Conservation (phyloP, 805 yeast species). For the Lachancea thermotolerans region DNA sequence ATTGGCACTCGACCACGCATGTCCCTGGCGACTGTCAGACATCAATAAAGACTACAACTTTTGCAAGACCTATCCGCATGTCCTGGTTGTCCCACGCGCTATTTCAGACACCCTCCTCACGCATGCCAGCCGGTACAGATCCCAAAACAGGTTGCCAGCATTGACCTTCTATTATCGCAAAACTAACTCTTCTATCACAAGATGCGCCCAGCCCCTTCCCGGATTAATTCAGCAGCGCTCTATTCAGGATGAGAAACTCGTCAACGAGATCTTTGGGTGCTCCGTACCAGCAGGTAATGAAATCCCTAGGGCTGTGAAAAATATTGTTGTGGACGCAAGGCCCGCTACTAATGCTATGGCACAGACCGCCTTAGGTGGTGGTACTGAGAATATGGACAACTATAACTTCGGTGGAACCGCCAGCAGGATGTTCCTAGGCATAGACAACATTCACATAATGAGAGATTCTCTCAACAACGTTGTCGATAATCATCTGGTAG, state of each 20-base stretch:
- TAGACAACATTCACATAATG: conserved; percentile 94
- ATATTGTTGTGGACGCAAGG: conserved; percentile 82
- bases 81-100: conserved; percentile 61
- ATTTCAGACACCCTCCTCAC: conserved; percentile 76
- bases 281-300: conserved; percentile 36
- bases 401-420: conserved; percentile 52
- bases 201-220: conserved; percentile 90
- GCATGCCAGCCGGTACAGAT: conserved; percentile 80
- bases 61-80: conserved; percentile 69
- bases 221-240: conserved; percentile 85
- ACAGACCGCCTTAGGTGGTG: conserved; percentile 96
- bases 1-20: conserved; percentile 28
- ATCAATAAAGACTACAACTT: conserved; percentile 61
- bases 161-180: conserved; percentile 65
- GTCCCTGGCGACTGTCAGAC: conserved; percentile 63
- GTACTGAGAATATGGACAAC: conserved; percentile 87
- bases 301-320: conserved; percentile 34
- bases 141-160: conserved; percentile 79
- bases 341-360: conserved; percentile 95
- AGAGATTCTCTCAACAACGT: conserved; percentile 70
- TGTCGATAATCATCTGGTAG: conserved; percentile 49
- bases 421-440: conserved; percentile 72
- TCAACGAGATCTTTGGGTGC: conserved; percentile 64
- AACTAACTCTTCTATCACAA: conserved; percentile 70
- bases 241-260: conserved; percentile 81